Conservation (phyloP, 495 filamentous ascomycete species). For the Lineolata rhizophorae region DNA sequence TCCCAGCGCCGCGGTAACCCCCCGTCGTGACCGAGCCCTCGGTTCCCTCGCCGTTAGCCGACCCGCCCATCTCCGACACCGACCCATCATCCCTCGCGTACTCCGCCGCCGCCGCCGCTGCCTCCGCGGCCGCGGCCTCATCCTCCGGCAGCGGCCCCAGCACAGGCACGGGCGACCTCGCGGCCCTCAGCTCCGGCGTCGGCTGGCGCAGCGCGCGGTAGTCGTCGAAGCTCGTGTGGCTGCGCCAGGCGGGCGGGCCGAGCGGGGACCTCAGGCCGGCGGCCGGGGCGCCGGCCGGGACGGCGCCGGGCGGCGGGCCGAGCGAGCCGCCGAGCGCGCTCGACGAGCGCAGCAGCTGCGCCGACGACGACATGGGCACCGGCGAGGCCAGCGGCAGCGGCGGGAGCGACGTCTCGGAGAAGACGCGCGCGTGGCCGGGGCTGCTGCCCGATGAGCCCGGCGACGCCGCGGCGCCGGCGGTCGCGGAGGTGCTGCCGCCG, state of each 20-base stretch:
- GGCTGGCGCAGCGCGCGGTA: too few relatives aligned
- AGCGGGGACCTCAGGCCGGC: too few relatives aligned
- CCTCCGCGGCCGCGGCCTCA: background rate
- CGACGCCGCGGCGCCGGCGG: too few relatives aligned
- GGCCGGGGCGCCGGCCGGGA: too few relatives aligned
- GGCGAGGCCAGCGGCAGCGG: conserved; percentile 5
- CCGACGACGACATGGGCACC: conserved; percentile 2
- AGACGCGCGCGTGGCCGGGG: conserved; percentile 12
- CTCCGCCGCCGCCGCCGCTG: background rate
- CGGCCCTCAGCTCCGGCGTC: too few relatives aligned
- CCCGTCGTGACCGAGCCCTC: conserved; percentile 12
- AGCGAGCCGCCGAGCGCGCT: conserved; percentile 10
- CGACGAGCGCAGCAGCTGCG: conserved; percentile 8
- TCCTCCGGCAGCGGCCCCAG: too few relatives aligned
- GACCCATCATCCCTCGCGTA: background rate
- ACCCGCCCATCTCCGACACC: background rate
- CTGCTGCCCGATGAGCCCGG: conserved; percentile 8
- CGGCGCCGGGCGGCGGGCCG: too few relatives aligned
- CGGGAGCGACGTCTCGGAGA: conserved; percentile 14
- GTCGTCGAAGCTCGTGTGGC: background rate
- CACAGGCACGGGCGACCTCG: too few relatives aligned
- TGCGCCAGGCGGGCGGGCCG: background rate
- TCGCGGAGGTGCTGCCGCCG: too few relatives aligned
- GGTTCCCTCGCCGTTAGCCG: background rate
- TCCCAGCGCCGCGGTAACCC: conserved; percentile 28